Evolutionary conservation across 805 yeast genomes (phyloP).

Genomic region (Teunomyces pallodes): DNA sequence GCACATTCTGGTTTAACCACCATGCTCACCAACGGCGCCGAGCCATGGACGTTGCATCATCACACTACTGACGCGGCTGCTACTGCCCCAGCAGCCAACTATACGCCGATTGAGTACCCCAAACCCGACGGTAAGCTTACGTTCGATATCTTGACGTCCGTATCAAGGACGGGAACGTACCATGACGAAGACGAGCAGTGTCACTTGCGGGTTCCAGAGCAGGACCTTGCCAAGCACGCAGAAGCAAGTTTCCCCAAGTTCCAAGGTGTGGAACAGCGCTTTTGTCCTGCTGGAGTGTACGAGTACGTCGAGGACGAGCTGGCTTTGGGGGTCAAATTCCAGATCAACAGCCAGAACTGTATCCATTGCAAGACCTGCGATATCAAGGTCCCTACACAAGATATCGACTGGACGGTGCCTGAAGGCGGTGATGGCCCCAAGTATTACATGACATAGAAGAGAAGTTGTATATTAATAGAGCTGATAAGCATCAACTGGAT

Average conservation of each 20-base stretch:
- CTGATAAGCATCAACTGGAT: neutral
- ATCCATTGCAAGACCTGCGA: slow-evolving; percentile 99
- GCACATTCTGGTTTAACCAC: slow-evolving; percentile 83
- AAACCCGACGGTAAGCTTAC: slow-evolving; percentile 94
- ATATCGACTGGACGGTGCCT: slow-evolving; percentile 94
- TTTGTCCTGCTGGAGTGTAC: slow-evolving; percentile 98
- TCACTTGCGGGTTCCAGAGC: slow-evolving; percentile 67
- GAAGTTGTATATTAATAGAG: neutral
- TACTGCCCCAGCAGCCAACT: slow-evolving; percentile 67
- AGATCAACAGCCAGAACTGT: slow-evolving; percentile 95
- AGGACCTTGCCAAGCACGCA: slow-evolving; percentile 66
- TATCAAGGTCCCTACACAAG: slow-evolving; percentile 93
- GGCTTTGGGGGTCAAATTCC: slow-evolving; percentile 71
- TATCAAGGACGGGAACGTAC: slow-evolving; percentile 92
- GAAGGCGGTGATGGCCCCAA: slow-evolving; percentile 99
- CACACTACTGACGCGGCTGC: slow-evolving; percentile 66
- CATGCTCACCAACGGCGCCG: slow-evolving; percentile 69
- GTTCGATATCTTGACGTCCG: slow-evolving; percentile 91
- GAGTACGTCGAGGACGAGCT: slow-evolving; percentile 79
- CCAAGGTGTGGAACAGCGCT: slow-evolving; percentile 85
- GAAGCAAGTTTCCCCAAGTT: slow-evolving; percentile 66
- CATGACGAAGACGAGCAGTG: slow-evolving; percentile 94
- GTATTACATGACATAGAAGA: slow-evolving; percentile 67
- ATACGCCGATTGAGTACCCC: slow-evolving; percentile 78
- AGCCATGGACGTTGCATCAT: slow-evolving; percentile 84